Conservation (phyloP, 805 yeast species). For the Kockiozyma suomiensis region DNA sequence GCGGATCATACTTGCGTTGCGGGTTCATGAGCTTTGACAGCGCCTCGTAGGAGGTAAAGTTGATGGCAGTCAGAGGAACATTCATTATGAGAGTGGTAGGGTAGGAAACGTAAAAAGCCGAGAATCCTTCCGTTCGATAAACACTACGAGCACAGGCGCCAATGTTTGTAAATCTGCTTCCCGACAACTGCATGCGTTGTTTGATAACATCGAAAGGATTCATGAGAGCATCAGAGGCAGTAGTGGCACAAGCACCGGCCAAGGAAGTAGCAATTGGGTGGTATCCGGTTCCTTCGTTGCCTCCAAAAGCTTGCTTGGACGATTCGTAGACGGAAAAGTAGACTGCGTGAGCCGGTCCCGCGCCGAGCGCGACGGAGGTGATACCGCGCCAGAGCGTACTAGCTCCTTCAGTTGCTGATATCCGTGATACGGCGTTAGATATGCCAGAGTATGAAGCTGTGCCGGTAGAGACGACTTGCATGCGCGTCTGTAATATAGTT, state of each 20-base stretch:
- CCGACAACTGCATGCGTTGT: constrained; percentile 84
- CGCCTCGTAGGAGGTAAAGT: constrained; percentile 89
- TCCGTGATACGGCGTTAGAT: constrained; percentile 67
- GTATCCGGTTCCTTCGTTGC: constrained; percentile 48
- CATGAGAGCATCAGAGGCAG: constrained; percentile 94
- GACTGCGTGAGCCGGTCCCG: constrained; percentile 99
- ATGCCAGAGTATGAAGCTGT: constrained; percentile 47
- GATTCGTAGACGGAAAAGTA: constrained; percentile 93
- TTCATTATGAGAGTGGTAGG: constrained; percentile 92
- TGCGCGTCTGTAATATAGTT: constrained; percentile 61
- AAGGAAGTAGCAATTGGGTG: constrained; percentile 82
- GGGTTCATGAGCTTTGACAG: constrained; percentile 81
- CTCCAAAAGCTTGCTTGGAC: constrained; percentile 59
- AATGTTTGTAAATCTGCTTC: constrained; percentile 38
- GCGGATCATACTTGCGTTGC: constrained; percentile 71
- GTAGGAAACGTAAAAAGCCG: constrained; percentile 87
- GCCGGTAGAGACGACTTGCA: constrained; percentile 60
- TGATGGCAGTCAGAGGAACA: constrained; percentile 92
- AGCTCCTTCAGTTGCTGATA: constrained; percentile 87
- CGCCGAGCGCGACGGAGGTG: constrained; percentile 87
- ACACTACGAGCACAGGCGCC: constrained; percentile 40
- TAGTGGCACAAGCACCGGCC: constrained; percentile 90
- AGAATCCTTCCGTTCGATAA: constrained; percentile 48
- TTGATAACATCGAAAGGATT: constrained; percentile 95
- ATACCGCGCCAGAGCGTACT: constrained; percentile 91